phyloP scores from a whole-genome alignment of 2,329 filamentous ascomycete genomes.

The Penicillium sp. region DNA sequence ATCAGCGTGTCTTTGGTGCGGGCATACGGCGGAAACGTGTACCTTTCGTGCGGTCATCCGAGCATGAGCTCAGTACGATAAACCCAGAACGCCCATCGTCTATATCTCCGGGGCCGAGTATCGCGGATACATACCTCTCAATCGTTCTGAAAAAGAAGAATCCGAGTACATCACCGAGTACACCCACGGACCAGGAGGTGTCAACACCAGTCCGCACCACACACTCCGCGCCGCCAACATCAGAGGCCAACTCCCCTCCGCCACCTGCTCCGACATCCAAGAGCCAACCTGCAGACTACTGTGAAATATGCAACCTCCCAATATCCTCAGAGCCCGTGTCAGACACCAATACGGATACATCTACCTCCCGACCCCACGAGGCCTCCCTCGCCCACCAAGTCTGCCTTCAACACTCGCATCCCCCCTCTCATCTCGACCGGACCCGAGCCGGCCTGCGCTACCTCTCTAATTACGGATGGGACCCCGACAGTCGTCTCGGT shows the following conservation, averaged over 20 bases:
- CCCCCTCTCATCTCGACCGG: slow-evolving; percentile 63
- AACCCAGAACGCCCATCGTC: slow-evolving; percentile 31
- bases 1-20: slow-evolving; percentile 64
- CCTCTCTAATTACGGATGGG: slow-evolving; percentile 62
- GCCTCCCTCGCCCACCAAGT: slow-evolving; percentile 60
- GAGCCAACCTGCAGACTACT: slow-evolving; percentile 34
- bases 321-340: slow-evolving; percentile 30
- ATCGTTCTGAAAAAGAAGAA: slow-evolving; percentile 46
- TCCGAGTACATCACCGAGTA: background rate
- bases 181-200: background rate
- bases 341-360: background rate
- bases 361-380: slow-evolving; percentile 46
- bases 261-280: slow-evolving; percentile 3
- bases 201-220: slow-evolving; percentile 16
- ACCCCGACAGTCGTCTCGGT: slow-evolving; percentile 66
- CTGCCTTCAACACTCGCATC: slow-evolving; percentile 59
- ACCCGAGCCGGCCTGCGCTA: slow-evolving; percentile 59
- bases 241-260: slow-evolving; percentile 10
- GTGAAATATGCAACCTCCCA: slow-evolving; percentile 65
- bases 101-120: slow-evolving; percentile 32
- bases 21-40: slow-evolving; percentile 66
- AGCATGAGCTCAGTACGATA: slow-evolving; percentile 41
- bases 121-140: slow-evolving; percentile 51
- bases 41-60: slow-evolving; percentile 60
- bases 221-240: slow-evolving; percentile 19